Evolutionary conservation across 2,329 filamentous ascomycete genomes (phyloP).

Genomic region (Penicillium sp.): DNA sequence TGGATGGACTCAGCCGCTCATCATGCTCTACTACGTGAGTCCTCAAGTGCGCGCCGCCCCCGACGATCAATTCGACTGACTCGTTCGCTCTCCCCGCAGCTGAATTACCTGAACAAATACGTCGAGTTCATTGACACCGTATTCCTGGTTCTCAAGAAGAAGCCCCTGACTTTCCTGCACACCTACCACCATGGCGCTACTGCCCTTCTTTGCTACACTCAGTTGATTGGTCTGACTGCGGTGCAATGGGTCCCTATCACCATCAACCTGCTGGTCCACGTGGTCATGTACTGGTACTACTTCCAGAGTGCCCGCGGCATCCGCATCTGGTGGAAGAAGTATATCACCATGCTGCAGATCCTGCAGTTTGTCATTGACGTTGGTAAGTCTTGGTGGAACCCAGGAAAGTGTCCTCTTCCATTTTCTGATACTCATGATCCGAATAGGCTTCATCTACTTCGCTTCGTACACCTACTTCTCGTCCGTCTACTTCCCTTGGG

Average conservation of each 20-base stretch:
- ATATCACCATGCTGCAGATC: constrained; percentile 97
- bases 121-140: constrained; percentile 92
- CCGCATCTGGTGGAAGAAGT: constrained; percentile 99
- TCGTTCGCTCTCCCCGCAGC: constrained; percentile 56
- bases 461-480: constrained; percentile 99
- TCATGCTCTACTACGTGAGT: constrained; percentile 94
- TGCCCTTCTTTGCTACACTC: constrained; percentile 94
- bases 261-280: constrained; percentile 89
- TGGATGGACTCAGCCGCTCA: constrained; percentile 90
- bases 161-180: constrained; percentile 97
- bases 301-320: constrained; percentile 97
- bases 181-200: constrained; percentile 98
- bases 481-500: constrained; percentile 79
- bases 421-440: constrained; percentile 11
- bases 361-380: constrained; percentile 96
- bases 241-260: constrained; percentile 95
- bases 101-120: constrained; percentile 98
- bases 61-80: constrained; percentile 8
- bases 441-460: constrained; percentile 89
- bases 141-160: constrained; percentile 99
- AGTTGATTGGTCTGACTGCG: constrained; percentile 86
- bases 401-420: background rate
- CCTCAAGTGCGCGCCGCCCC: background rate
- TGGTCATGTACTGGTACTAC: constrained; percentile 99
- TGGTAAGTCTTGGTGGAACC: constrained; percentile 61